Evolutionary conservation across 164 flowering plant genomes (phyloP).

Genomic region (Magnolia sinica): DNA sequence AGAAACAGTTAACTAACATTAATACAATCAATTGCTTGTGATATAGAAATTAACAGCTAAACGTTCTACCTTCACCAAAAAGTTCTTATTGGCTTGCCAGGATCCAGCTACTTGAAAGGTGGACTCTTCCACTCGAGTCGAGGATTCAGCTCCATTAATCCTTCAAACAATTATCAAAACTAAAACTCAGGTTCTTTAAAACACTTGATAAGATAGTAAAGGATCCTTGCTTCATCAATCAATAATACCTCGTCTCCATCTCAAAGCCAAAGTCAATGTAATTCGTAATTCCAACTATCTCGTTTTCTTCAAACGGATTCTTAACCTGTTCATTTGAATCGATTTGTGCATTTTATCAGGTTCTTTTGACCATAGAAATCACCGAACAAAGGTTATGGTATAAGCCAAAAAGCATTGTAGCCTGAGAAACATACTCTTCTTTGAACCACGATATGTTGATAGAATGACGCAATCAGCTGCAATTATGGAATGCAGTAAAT

Average conservation of each 20-base stretch:
- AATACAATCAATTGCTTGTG: not conserved
- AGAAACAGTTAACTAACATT: not conserved
- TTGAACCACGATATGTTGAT: slow-evolving; percentile 94
- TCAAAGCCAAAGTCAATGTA: slow-evolving; percentile 95
- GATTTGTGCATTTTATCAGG: slow-evolving; percentile 9
- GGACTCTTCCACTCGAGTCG: slow-evolving; percentile 49
- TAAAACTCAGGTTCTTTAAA: slow-evolving; percentile 6
- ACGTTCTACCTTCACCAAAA: slow-evolving; percentile 68
- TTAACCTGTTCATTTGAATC: slow-evolving; percentile 57
- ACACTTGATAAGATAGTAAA: not conserved
- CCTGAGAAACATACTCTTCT: slow-evolving; percentile 63
- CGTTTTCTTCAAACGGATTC: slow-evolving; percentile 82
- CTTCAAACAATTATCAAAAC: slow-evolving; percentile 18
- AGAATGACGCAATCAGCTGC: slow-evolving; percentile 95
- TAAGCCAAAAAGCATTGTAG: not conserved
- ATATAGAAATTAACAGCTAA: not conserved
- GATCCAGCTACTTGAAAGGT: slow-evolving; percentile 85
- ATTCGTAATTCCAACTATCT: slow-evolving; percentile 86
- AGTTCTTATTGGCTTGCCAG: slow-evolving; percentile 98
- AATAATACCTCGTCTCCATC: slow-evolving; percentile 67
- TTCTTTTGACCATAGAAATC: not conserved
- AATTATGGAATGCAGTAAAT: slow-evolving; percentile 12
- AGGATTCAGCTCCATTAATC: slow-evolving; percentile 48
- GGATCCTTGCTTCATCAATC: not conserved
- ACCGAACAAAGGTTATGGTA: not conserved